phyloP scores from a whole-genome alignment of 1,284 basidiomycete genomes.

The Ceratobasidium sp. region DNA sequence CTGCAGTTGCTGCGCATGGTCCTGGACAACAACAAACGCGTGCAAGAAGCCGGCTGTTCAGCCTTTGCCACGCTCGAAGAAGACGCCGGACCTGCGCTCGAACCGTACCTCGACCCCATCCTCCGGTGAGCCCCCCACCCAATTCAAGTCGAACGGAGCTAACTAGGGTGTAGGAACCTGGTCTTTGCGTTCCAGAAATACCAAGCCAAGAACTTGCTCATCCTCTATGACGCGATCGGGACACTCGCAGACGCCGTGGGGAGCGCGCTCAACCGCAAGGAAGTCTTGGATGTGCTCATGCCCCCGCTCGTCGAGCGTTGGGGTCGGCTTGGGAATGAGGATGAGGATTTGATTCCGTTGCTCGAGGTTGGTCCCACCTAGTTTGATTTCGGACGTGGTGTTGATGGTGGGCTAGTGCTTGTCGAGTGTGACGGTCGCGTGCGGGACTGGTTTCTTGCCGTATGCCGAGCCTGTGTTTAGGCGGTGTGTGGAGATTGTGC shows the following conservation, averaged over 20 bases:
- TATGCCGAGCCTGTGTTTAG: conserved; percentile 94
- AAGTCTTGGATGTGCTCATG: conserved; percentile 95
- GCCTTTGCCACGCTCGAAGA: conserved; percentile 99
- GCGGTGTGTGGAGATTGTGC: conserved; percentile 88
- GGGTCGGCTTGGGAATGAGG: conserved; percentile 87
- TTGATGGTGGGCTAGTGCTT: conserved; percentile 70
- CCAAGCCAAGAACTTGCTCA: conserved; percentile 99
- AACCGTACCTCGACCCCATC: conserved; percentile 94
- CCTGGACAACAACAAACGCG: conserved; percentile 98
- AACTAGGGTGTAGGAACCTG: conserved; percentile 63
- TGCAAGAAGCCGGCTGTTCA: conserved; percentile 98
- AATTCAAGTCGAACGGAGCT: not conserved
- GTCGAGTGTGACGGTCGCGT: conserved; percentile 96
- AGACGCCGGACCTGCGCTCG: conserved; percentile 89
- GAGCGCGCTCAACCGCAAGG: conserved; percentile 80
- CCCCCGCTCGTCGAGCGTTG: conserved; percentile 91
- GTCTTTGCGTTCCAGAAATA: conserved; percentile 98
- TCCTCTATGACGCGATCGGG: conserved; percentile 97
- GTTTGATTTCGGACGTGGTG: not conserved
- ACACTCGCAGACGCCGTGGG: conserved; percentile 98
- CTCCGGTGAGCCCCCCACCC: conserved; percentile 56
- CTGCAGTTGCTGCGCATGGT: conserved; percentile 91
- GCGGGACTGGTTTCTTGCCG: conserved; percentile 87
- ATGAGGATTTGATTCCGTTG: conserved; percentile 92
- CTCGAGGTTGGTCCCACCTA: conserved; percentile 70